Conservation (phyloP, 2,329 filamentous ascomycete species). For the Fusarium hainanense region DNA sequence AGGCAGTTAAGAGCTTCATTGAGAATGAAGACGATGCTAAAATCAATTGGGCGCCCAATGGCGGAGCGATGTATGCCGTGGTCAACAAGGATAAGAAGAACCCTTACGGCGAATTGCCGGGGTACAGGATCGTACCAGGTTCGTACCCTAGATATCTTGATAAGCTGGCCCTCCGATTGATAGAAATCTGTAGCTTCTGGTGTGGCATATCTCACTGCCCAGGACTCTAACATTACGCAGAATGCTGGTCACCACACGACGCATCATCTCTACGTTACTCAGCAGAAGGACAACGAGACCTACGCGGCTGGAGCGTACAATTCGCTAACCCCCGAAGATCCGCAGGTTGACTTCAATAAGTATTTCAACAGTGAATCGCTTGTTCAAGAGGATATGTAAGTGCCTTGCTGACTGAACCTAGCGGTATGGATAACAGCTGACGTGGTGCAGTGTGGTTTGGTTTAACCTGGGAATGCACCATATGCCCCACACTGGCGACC, state of each 20-base stretch:
- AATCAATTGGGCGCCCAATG: conserved; percentile 7
- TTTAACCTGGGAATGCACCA: conserved; percentile 4
- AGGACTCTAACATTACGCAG: not conserved
- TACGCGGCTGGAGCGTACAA: not conserved
- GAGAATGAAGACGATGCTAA: conserved; percentile 1
- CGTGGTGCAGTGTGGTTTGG: not conserved
- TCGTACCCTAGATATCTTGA: fast-evolving
- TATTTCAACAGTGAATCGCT: conserved; percentile 8
- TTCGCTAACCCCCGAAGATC: not conserved
- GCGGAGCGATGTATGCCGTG: not conserved
- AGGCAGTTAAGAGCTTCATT: conserved; percentile 7
- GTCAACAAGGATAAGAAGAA: conserved; percentile 1
- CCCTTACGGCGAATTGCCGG: not conserved
- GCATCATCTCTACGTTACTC: conserved; percentile 4
- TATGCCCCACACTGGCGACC: conserved; percentile 14
- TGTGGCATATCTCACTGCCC: not conserved
- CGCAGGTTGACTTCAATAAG: conserved; percentile 6
- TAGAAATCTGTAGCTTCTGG: not conserved
- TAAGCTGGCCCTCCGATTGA: fast-evolving
- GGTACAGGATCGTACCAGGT: conserved; percentile 6
- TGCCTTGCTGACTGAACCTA: no score
- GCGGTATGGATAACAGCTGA: not conserved
- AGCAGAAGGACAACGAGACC: not conserved
- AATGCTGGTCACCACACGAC: conserved; percentile 3
- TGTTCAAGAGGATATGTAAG: not conserved